A percentile compares a stretch with the other conserved stretches of the same genome.
Evolutionary conservation across 306 rosid species (phyloP).

Genomic region (Lathyrus oleraceus): DNA sequence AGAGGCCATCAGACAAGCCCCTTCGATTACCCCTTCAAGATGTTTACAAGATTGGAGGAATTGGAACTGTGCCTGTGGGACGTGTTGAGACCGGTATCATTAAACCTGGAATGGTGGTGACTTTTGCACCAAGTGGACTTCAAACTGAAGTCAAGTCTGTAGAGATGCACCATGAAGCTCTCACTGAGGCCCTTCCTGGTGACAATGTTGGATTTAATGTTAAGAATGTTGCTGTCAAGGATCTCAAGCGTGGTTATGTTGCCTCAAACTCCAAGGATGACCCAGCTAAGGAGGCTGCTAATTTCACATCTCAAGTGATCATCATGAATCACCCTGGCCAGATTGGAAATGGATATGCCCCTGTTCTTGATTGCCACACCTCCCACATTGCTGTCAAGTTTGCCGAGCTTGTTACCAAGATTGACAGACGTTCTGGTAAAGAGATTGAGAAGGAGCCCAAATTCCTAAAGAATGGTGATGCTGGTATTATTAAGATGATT

Average conservation of each 20-base stretch:
- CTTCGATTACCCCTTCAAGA: not conserved
- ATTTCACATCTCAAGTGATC: not conserved
- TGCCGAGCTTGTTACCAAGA: not conserved
- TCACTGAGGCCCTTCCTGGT: not conserved
- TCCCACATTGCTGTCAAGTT: not conserved
- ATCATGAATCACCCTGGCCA: not conserved
- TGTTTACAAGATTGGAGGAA: slow-evolving; percentile 1
- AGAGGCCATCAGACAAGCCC: slow-evolving; percentile 5
- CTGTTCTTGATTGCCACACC: not conserved
- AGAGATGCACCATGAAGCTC: not conserved
- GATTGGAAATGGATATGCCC: not conserved
- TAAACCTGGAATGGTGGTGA: not conserved
- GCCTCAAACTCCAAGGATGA: not conserved
- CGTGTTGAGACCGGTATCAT: not conserved
- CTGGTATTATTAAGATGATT: slow-evolving; percentile 1
- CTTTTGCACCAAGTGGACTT: not conserved
- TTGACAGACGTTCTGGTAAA: not conserved
- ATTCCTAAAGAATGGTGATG: not conserved
- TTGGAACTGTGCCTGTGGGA: slow-evolving; percentile 3
- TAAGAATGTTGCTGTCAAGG: slow-evolving; percentile 1
- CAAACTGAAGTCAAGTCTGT: not conserved
- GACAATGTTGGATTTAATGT: slow-evolving; percentile 1
- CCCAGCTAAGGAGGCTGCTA: not conserved
- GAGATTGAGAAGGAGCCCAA: not conserved
- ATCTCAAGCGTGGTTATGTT: slow-evolving; percentile 2